Conservation (phyloP, 768 basidiomycete species). For the Porpolomopsis calyptriformis region DNA sequence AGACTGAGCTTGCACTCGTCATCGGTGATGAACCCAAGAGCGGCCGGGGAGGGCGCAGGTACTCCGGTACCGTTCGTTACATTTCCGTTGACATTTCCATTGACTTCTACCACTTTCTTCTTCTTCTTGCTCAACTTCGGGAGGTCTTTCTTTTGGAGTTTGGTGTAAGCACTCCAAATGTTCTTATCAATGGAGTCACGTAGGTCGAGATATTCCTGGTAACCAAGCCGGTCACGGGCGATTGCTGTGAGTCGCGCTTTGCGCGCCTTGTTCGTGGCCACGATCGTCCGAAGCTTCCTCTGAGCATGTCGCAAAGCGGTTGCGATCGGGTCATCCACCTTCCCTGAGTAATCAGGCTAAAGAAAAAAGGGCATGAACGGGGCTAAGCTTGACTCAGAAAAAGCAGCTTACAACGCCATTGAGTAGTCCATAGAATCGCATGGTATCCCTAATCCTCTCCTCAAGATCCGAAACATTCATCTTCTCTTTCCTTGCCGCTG, state of each 20-base stretch:
- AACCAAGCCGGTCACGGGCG: conserved; percentile 79
- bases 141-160: conserved; percentile 72
- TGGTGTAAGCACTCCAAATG: conserved; percentile 62
- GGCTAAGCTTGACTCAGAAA: neutral
- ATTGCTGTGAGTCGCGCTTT: conserved; percentile 60
- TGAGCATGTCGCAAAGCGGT: conserved; percentile 86
- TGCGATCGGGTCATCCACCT: conserved; percentile 91
- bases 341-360: conserved; percentile 63
- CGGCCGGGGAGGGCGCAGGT: conserved; percentile 50
- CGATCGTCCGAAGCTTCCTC: conserved; percentile 62
- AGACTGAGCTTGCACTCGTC: conserved; percentile 54
- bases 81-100: conserved; percentile 21
- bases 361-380: conserved; percentile 5
- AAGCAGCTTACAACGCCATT: conserved; percentile 51
- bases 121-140: conserved; percentile 76
- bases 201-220: conserved; percentile 81
- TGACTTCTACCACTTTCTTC: conserved; percentile 34
- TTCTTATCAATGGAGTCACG: conserved; percentile 83
- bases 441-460: conserved; percentile 60
- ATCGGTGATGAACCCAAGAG: conserved; percentile 58
- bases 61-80: conserved; percentile 20
- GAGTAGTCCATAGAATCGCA: conserved; percentile 66
- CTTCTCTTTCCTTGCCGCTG: conserved; percentile 63
- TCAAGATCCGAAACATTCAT: conserved; percentile 75
- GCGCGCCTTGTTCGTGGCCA: conserved; percentile 75